Base-by-base conservation (phyloP, 2,329 filamentous ascomycete genomes). In the Cryphonectria naterciae region DNA sequence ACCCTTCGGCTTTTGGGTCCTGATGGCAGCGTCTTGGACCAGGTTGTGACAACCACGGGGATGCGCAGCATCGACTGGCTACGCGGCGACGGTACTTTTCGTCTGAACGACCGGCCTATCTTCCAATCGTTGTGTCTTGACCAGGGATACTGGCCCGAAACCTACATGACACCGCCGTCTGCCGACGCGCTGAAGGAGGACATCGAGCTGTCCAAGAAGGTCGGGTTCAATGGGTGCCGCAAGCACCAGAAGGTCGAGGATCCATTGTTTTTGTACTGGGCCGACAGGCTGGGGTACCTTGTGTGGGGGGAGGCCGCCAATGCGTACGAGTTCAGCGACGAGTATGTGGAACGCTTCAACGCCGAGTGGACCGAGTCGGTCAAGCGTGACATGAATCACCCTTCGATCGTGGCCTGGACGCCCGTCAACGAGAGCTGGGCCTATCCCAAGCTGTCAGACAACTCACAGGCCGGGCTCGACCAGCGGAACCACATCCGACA, bases 251-350 rank as follows among this genome's bases (percentile, higher is more conserved):
- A 90, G 75, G 86, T 90, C 56, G 88, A 90, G 78, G 87, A 89
- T 65, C 87, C 88, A 0, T 71, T 84, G 0, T 90, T 90, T 77
- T 81, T 87, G 74, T 88, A 90, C 81, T 89, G 85, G 85, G 88
- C 88, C 1, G 87, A 90, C 73, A 83, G 81, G 66, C 83, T 90
- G 1, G 88, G 88, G 1, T 90, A 87, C 78, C 81, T 91, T 0
- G 87, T 90, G 5, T 90, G 88, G 88, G 88, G 86, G 35, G 88
- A 90, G 77, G 89, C 90, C 83, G 88, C 87, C 54, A 91, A 89
- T 73, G 87, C 87, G 1, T 92, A 91, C 75, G 83, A 87, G 70
- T 92, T 91, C 78, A 87, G 84, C 73, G 76, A 83, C 7, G 84
- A 87, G 41, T 91, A 90, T 73, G 82, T 87, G 10, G 83, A 86